Percentiles rank a stretch among this genome's conserved stretches.
These are phyloP conservation scores for Diversispora eburnea DNA, from an alignment of 192 early-diverging fungal species.

Conservation along the genomic window DNA sequence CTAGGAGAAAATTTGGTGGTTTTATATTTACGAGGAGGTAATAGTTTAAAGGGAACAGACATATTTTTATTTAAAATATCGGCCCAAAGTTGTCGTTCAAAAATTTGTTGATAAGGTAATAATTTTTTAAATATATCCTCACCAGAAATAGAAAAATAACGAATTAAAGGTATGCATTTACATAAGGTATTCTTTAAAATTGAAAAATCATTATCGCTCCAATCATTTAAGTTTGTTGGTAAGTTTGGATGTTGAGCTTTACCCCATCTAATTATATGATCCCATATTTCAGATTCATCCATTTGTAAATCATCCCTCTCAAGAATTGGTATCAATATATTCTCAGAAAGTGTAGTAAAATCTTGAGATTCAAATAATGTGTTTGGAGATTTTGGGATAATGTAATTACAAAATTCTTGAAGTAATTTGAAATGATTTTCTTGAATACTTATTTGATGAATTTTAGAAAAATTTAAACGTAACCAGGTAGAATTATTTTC, in stretches of 20 bases:
- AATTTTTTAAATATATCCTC: no score
- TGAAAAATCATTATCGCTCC: no score
- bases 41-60: no score
- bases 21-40: no score
- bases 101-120: no score
- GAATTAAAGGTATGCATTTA: no score
- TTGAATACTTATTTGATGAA: not conserved
- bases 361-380: not conserved
- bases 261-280: not conserved
- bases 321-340: not conserved
- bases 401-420: not conserved
- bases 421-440: not conserved
- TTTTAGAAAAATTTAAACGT: not conserved
- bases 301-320: not conserved
- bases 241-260: not conserved
- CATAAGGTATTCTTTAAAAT: no score
- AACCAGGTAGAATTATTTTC: not conserved
- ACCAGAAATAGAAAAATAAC: no score
- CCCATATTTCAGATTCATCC: conserved; percentile 11
- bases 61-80: no score
- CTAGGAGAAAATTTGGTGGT: no score
- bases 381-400: not conserved
- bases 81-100: no score
- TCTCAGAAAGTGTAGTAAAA: not conserved
- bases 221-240: no score